Evolutionary conservation across 2,329 filamentous ascomycete genomes (phyloP).

Genomic region (Bipolaris zeicola): DNA sequence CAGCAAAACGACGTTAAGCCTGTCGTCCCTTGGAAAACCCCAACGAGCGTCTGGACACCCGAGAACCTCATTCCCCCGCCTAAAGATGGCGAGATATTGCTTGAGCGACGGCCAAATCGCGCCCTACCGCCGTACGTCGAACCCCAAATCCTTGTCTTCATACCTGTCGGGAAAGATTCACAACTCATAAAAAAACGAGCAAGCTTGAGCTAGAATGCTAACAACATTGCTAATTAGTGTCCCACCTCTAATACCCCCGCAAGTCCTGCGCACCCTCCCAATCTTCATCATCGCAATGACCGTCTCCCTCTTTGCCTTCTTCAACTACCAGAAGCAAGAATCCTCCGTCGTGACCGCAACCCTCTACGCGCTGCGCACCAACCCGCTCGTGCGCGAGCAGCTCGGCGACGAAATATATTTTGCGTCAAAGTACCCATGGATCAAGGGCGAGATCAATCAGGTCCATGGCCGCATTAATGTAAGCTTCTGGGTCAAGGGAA

Average conservation of each 20-base stretch:
- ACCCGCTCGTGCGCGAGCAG: conserved; percentile 71
- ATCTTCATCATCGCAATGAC: conserved; percentile 77
- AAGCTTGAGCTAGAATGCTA: not conserved
- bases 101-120: conserved; percentile 42
- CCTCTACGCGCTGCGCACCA: conserved; percentile 89
- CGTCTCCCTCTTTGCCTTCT: conserved; percentile 79
- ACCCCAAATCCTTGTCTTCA: not conserved
- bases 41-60: conserved; percentile 47
- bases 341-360: conserved; percentile 81
- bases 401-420: conserved; percentile 74
- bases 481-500: conserved; percentile 83
- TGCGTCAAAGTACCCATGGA: conserved; percentile 56
- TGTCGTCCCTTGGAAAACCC: conserved; percentile 47
- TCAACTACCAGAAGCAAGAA: conserved; percentile 99
- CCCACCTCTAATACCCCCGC: conserved; percentile 41
- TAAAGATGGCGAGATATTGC: conserved; percentile 43
- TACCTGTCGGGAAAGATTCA: no score
- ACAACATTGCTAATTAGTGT: conserved; percentile 24
- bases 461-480: conserved; percentile 90
- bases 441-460: conserved; percentile 79
- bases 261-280: conserved; percentile 68
- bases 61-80: conserved; percentile 45
- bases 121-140: conserved; percentile 42
- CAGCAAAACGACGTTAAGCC: conserved; percentile 24
- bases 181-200: not conserved